A percentile compares a stretch with the other conserved stretches of the same genome.
Conservation (phyloP, 306 rosid species). For the Delonix regia region DNA sequence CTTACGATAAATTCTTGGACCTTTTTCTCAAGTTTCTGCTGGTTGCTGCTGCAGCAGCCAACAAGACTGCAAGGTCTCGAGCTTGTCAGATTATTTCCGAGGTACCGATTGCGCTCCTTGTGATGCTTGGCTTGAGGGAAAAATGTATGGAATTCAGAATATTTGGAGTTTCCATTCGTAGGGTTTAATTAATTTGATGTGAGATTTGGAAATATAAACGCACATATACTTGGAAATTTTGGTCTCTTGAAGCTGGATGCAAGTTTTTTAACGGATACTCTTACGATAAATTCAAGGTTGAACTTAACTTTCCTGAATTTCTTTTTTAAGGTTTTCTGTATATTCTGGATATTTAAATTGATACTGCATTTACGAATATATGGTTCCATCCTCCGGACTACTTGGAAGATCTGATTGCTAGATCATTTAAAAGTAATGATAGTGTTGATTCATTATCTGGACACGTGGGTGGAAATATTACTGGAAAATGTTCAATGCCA, state of each 20-base stretch:
- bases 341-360: neutral
- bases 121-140: neutral
- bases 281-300: neutral
- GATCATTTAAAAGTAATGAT: neutral
- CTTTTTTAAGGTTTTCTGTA: neutral
- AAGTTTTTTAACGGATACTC: neutral
- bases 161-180: neutral
- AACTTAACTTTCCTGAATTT: neutral
- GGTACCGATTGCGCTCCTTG: slow-evolving; percentile 40
- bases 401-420: neutral
- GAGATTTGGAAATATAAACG: neutral
- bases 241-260: neutral
- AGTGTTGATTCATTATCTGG: neutral
- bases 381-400: neutral
- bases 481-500: neutral
- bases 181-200: neutral
- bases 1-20: slow-evolving; percentile 62
- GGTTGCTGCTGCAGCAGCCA: slow-evolving; percentile 51
- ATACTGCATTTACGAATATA: neutral
- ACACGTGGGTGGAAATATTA: neutral
- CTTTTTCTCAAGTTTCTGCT: slow-evolving; percentile 74
- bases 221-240: neutral
- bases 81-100: slow-evolving; percentile 92
- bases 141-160: neutral
- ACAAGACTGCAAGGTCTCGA: slow-evolving; percentile 72